Conservation (phyloP, 1,139 yeast genomes). For the Debaryomyces coudertii region DNA sequence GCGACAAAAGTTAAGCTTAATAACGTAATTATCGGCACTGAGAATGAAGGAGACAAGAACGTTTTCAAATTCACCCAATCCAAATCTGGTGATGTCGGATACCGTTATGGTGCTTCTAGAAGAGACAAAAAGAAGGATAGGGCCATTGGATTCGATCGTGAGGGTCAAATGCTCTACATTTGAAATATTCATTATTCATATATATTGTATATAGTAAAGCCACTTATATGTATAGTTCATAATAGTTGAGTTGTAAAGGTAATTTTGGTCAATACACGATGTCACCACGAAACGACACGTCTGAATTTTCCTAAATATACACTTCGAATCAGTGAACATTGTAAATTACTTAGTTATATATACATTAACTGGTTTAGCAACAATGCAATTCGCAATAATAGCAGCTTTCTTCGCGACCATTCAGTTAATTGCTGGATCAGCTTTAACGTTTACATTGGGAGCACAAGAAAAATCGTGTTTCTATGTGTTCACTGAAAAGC, state of each 20-base stretch:
- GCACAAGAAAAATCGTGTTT: conserved; percentile 81
- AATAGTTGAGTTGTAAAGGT: neutral
- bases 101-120: conserved; percentile 86
- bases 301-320: conserved; percentile 8
- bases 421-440: conserved; percentile 49
- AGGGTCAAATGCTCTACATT: conserved; percentile 61
- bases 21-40: conserved; percentile 51
- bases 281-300: conserved; percentile 12
- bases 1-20: conserved; percentile 24
- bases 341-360: neutral
- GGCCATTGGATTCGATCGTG: conserved; percentile 71
- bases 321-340: neutral
- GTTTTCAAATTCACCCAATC: conserved; percentile 76
- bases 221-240: conserved; percentile 3
- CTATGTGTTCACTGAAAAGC: conserved; percentile 70
- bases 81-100: conserved; percentile 82
- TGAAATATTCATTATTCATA: conserved; percentile 11
- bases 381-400: conserved; percentile 22
- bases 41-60: conserved; percentile 59
- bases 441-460: conserved; percentile 76
- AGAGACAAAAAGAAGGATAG: conserved; percentile 90
- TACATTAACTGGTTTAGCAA: conserved; percentile 1
- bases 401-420: conserved; percentile 27
- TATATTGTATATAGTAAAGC: conserved; percentile 17
- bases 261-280: conserved; percentile 1